Evolutionary conservation across 495 filamentous ascomycete species (phyloP).

Genomic region (Pyrenopolyporus hunteri): DNA sequence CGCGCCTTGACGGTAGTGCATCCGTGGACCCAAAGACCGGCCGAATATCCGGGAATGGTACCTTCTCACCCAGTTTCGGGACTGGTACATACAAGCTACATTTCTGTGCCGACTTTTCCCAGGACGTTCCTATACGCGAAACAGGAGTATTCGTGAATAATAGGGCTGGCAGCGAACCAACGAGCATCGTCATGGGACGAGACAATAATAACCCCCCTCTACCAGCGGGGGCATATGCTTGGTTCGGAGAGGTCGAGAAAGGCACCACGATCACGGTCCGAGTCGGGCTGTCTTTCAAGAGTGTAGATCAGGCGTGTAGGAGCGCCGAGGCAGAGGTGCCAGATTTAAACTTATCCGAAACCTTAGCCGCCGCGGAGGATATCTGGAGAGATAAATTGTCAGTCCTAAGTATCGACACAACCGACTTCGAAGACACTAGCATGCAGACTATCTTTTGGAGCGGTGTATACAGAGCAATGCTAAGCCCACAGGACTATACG

Average conservation of each 20-base stretch:
- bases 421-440: constrained; percentile 51
- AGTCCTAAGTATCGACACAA: constrained; percentile 56
- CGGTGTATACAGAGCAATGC: constrained; percentile 67
- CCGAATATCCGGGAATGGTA: constrained; percentile 66
- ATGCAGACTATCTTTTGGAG: constrained; percentile 67
- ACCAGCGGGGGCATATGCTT: constrained; percentile 64
- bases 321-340: constrained; percentile 68
- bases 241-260: constrained; percentile 55
- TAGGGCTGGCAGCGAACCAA: constrained; percentile 55
- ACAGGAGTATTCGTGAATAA: constrained; percentile 66
- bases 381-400: constrained; percentile 66
- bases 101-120: constrained; percentile 69
- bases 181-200: constrained; percentile 56
- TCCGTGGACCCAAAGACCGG: constrained; percentile 57
- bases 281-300: constrained; percentile 69
- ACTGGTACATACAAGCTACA: constrained; percentile 62
- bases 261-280: constrained; percentile 56
- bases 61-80: constrained; percentile 70
- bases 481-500: constrained; percentile 74
- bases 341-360: constrained; percentile 61
- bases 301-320: constrained; percentile 63
- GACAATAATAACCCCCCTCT: constrained; percentile 62
- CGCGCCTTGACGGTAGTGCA: constrained; percentile 62
- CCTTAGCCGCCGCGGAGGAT: constrained; percentile 53
- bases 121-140: constrained; percentile 61